Conservation (phyloP, 2,329 filamentous ascomycete genomes). For the Xylaria sp. region DNA sequence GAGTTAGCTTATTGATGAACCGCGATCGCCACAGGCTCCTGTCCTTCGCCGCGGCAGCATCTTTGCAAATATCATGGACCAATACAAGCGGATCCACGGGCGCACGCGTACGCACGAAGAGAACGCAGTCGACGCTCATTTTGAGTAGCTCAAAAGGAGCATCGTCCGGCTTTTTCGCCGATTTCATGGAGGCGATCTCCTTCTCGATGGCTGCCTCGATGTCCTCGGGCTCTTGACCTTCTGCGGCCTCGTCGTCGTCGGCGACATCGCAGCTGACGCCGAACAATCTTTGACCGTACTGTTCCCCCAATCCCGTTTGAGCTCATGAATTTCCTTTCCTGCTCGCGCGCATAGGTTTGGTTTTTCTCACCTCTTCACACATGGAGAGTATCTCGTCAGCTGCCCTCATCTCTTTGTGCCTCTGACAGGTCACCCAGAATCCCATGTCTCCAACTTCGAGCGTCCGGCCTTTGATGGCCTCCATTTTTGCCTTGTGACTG, state of each 20-base stretch:
- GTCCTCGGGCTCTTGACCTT: conserved; percentile 62
- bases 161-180: conserved; percentile 55
- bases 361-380: conserved; percentile 69
- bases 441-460: conserved; percentile 77
- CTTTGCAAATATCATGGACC: conserved; percentile 65
- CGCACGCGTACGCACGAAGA: conserved; percentile 68
- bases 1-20: conserved; percentile 71
- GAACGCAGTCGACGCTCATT: conserved; percentile 69
- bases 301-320: conserved; percentile 27
- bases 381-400: conserved; percentile 73
- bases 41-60: conserved; percentile 59
- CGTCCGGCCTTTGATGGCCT: conserved; percentile 52
- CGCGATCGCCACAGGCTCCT: conserved; percentile 60
- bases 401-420: conserved; percentile 76
- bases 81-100: conserved; percentile 68
- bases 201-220: conserved; percentile 79
- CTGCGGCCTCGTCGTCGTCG: conserved; percentile 51
- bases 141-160: conserved; percentile 64
- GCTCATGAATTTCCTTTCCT: conserved; percentile 32
- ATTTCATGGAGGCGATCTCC: conserved; percentile 74
- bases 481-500: conserved; percentile 64
- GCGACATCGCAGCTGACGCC: conserved; percentile 55
- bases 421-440: conserved; percentile 82
- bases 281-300: conserved; percentile 75
- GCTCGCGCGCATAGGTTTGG: background rate